A percentile compares a stretch with the other conserved stretches of the same genome.
Conservation (phyloP, 148 eudicot species). For the Silene conica region DNA sequence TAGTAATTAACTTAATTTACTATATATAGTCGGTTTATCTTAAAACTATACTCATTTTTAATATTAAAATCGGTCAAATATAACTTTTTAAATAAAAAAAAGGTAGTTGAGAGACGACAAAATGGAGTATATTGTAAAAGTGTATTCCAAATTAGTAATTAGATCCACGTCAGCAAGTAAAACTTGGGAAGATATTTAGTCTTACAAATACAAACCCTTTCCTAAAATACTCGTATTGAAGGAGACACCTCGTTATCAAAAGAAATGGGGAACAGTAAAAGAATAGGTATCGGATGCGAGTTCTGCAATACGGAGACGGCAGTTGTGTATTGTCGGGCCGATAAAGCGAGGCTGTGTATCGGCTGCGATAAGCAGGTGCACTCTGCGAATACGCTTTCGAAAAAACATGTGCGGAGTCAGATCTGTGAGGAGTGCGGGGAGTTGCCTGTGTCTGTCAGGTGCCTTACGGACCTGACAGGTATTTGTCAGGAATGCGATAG, state of each 20-base stretch:
- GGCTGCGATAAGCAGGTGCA: constrained; percentile 80
- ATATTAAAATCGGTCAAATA: no score
- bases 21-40: no score
- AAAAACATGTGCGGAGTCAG: constrained; percentile 69
- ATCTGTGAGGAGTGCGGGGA: constrained; percentile 61
- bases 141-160: no score
- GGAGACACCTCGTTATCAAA: not conserved
- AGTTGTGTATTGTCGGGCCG: constrained; percentile 69
- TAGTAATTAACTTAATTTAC: no score
- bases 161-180: no score
- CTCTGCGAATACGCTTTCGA: constrained; percentile 79
- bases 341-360: constrained; percentile 73
- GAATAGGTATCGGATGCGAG: constrained; percentile 37
- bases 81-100: no score
- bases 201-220: no score
- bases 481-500: constrained; percentile 62
- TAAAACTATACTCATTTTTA: no score
- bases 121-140: no score
- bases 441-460: constrained; percentile 42
- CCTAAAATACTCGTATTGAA: not conserved
- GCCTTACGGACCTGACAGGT: constrained; percentile 40
- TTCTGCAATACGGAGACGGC: constrained; percentile 57
- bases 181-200: no score
- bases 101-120: no score
- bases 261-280: constrained; percentile 5